Evolutionary conservation across 352 stramenopile genomes (phyloP).

Genomic region (Phytophthora aleatoria): DNA sequence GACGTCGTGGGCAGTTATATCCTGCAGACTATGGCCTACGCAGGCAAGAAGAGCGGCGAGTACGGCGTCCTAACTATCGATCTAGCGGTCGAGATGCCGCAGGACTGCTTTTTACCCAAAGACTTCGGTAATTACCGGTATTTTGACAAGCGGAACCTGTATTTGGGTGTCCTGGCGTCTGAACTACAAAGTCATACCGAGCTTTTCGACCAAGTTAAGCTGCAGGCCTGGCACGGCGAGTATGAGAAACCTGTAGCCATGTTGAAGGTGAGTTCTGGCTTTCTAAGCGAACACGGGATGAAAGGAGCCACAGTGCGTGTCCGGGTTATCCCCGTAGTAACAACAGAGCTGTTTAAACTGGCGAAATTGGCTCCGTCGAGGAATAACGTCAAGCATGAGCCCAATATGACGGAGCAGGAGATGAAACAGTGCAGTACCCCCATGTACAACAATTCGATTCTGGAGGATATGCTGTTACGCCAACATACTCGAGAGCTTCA

Average conservation of each 20-base stretch:
- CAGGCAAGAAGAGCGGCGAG: slow-evolving; percentile 48
- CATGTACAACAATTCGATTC: slow-evolving; percentile 90
- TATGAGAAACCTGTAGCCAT: slow-evolving; percentile 77
- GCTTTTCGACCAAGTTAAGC: slow-evolving; percentile 56
- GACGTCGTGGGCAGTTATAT: slow-evolving; percentile 91
- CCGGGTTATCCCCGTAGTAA: slow-evolving; percentile 75
- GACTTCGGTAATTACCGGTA: slow-evolving; percentile 92
- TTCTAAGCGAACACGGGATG: slow-evolving; percentile 48
- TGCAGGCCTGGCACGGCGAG: slow-evolving; percentile 80
- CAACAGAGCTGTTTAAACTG: slow-evolving; percentile 76
- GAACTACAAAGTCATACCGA: slow-evolving; percentile 52
- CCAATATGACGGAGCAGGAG: slow-evolving; percentile 71
- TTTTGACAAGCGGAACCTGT: slow-evolving; percentile 89
- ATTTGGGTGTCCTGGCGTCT: slow-evolving; percentile 73
- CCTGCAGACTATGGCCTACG: slow-evolving; percentile 79
- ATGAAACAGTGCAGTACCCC: slow-evolving; percentile 78
- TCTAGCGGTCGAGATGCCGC: slow-evolving; percentile 83
- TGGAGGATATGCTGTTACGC: slow-evolving; percentile 91
- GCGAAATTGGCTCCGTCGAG: slow-evolving; percentile 76
- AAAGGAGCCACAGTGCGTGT: slow-evolving; percentile 65
- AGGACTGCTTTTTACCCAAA: slow-evolving; percentile 83
- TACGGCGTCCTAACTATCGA: slow-evolving; percentile 78
- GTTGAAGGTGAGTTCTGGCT: slow-evolving; percentile 49
- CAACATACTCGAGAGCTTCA: slow-evolving; percentile 87
- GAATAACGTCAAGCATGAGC: slow-evolving; percentile 88